These are phyloP conservation scores for Brassica hybrid DNA, from an alignment of 441 rosid species.

Conservation along the genomic window DNA sequence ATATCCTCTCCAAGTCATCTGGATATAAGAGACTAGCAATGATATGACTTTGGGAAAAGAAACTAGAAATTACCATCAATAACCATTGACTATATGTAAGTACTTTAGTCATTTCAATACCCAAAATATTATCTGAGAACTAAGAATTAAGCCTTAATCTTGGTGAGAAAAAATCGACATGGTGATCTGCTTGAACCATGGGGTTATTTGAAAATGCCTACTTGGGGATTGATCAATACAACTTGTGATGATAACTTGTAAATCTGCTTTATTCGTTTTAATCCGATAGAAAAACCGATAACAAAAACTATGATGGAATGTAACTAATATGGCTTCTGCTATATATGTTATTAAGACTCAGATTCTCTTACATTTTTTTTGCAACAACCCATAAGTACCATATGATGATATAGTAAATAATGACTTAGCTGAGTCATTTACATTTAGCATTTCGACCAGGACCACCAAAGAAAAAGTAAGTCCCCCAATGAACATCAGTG, in stretches of 20 bases:
- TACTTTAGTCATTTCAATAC: not conserved
- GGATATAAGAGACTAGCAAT: slow-evolving; percentile 8
- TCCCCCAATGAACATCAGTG: not conserved
- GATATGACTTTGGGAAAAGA: not conserved
- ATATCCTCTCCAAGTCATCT: not conserved
- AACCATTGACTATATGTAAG: not conserved
- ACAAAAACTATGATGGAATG: not conserved
- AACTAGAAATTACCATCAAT: not conserved
- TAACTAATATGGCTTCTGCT: not conserved
- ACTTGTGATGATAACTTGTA: not conserved
- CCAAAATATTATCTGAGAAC: not conserved
- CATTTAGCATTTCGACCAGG: slow-evolving; percentile 26
- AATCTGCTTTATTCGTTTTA: not conserved
- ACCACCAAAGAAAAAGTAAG: slow-evolving; percentile 18
- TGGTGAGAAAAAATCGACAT: not conserved
- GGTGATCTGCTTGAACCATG: no score
- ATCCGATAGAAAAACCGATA: not conserved
- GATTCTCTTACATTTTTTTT: not conserved
- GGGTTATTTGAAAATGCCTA: no score
- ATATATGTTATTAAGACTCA: not conserved
- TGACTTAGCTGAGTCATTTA: not conserved
- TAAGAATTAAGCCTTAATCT: not conserved
- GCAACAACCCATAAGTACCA: not conserved
- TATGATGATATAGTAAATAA: not conserved
- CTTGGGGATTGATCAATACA: no score